Base-by-base conservation (phyloP, 768 basidiomycete species). In the Pulveroboletus sp. region DNA sequence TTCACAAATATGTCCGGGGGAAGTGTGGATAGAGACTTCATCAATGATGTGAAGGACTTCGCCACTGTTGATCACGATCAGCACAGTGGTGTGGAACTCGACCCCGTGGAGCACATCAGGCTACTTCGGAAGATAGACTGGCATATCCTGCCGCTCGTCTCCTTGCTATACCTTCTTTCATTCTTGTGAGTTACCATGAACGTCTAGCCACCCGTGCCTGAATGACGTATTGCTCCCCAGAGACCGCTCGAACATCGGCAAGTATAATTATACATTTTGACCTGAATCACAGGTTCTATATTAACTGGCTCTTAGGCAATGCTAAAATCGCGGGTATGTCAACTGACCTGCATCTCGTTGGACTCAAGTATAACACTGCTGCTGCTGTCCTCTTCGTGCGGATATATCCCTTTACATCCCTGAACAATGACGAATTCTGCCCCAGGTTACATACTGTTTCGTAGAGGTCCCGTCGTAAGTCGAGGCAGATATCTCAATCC, bases 1-100 rank as follows among this genome's bases (percentile, higher is more conserved):
- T 35, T 40, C 32, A 18, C 30, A 15, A 15, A 39, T 26, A 67
- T 68, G 63, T 9, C 46, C 31, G 45, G 3, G 43, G 43, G 8
- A 40, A 66, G 55, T 39, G 21, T 32, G 36, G 45, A 64, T 14
- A 52, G 15, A 15, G 31, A 24, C 21, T 6, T n/a, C 8, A 11
- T 26, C 15, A 17, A 36, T 8, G 8, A 45, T 8, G 33, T 17
- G 17, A 45, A 45, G n/a, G 33, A 9, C 17, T 17, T 17, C 11
- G 15, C 15, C 21, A 26, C 26, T n/a, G 35, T 45, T n/a, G 11
- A 45, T 12, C n/a, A 8, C 17, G 21, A n/a, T 8, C 7, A 27
- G 11, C 24, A 35, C 8, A 6, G 10, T 11, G 8, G 27, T 11
- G 33, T 36, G 26, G 44, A 36, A 27, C 24, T 36, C 26, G 27